Conservation (phyloP, 2,329 filamentous ascomycete genomes). For the Trichoderma polysporum region DNA sequence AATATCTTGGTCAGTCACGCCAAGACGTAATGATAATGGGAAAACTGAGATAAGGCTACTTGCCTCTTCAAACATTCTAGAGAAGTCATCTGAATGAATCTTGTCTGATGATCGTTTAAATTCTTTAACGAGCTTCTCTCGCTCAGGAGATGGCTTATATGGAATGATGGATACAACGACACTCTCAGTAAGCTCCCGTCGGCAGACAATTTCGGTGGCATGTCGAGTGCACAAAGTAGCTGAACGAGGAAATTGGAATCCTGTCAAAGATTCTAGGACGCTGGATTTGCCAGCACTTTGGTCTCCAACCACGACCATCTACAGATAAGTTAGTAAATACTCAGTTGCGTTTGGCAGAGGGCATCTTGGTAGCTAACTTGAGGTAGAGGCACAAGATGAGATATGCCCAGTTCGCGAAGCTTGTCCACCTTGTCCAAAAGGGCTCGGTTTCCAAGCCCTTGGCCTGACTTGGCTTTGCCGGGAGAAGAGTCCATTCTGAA, state of each 20-base stretch:
- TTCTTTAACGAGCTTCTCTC: constrained; percentile 13
- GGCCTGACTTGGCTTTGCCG: neutral
- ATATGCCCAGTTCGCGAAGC: constrained; percentile 42
- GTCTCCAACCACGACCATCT: constrained; percentile 77
- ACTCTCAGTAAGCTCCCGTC: constrained; percentile 32
- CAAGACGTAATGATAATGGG: neutral
- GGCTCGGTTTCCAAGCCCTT: constrained; percentile 25
- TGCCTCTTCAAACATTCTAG: constrained; percentile 42
- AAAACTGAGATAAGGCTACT: constrained; percentile 12
- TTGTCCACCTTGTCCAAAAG: constrained; percentile 41
- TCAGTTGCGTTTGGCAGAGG: neutral
- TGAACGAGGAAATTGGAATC: constrained; percentile 47
- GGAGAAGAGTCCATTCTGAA: neutral
- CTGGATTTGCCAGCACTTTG: constrained; percentile 87
- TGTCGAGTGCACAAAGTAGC: constrained; percentile 49
- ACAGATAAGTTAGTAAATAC: neutral
- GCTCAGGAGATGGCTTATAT: constrained; percentile 22
- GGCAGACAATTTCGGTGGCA: constrained; percentile 38
- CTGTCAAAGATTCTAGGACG: constrained; percentile 66
- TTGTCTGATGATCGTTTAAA: constrained; percentile 32
- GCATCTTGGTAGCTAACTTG: constrained; percentile 52
- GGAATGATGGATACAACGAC: constrained; percentile 44
- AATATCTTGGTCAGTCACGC: neutral
- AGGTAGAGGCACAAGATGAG: constrained; percentile 35
- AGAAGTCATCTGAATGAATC: constrained; percentile 30